phyloP scores from a whole-genome alignment of 2,329 filamentous ascomycete genomes.

The Domatiomyces catenatus region DNA sequence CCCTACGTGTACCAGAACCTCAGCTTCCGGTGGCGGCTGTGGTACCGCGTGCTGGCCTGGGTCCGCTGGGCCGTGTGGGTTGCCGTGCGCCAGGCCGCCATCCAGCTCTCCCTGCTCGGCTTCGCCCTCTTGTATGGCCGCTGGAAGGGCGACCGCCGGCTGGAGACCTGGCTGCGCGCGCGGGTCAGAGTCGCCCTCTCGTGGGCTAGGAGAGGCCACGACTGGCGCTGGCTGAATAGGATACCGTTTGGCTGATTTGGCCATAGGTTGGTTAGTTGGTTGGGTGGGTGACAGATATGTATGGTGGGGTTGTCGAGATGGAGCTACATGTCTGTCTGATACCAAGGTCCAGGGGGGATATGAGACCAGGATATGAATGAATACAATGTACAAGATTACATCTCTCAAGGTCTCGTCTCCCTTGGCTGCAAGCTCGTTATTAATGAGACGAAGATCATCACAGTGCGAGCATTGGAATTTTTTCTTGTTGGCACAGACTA shows the following conservation, averaged over 20 bases:
- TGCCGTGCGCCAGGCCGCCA: slow-evolving; percentile 54
- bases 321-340: too few species aligned
- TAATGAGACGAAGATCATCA: background rate
- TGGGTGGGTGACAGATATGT: background rate
- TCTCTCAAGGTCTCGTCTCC: background rate
- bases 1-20: slow-evolving; percentile 17
- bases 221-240: background rate
- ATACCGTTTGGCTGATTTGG: background rate
- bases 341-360: too few species aligned
- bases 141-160: slow-evolving; percentile 26
- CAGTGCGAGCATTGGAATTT: background rate
- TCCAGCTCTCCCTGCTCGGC: slow-evolving; percentile 46
- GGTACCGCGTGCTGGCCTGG: slow-evolving; percentile 54
- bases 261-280: too few species aligned
- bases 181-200: background rate
- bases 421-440: background rate
- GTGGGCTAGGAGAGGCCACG: background rate
- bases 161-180: slow-evolving; percentile 21
- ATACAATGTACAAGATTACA: too few species aligned
- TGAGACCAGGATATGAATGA: too few species aligned
- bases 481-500: background rate
- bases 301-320: background rate
- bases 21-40: slow-evolving; percentile 29
- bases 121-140: slow-evolving; percentile 28
- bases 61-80: slow-evolving; percentile 55